Conservation (phyloP, 345 rosid genomes). For the rapeseed (Brassica napus) region Da-Ae NC_063444.1:31967501-31968000, state of each 20-base stretch:
- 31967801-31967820: background rate
- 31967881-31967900: constrained; percentile 13
- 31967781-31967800: constrained; percentile 29
- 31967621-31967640: constrained; percentile 22
- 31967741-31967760: constrained; percentile 37
- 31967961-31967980: background rate
- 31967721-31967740: background rate
- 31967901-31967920: constrained; percentile 14
- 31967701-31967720: constrained; percentile 10
- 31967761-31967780: constrained; percentile 29
- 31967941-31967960: background rate
- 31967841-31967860: constrained; percentile 30
- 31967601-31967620: constrained; percentile 38
- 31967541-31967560: constrained; percentile 10
- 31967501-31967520: background rate
- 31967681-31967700: constrained; percentile 24
- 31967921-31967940: background rate
- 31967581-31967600: constrained; percentile 28
- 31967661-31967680: constrained; percentile 1
- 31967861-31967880: constrained; percentile 33
- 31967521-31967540: constrained; percentile 1
- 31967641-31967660: constrained; percentile 29
- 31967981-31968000: background rate
- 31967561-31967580: constrained; percentile 13
- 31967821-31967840: constrained; percentile 1